Conservation (phyloP, 2,329 filamentous ascomycete species). For the Beauveria sp. region DNA sequence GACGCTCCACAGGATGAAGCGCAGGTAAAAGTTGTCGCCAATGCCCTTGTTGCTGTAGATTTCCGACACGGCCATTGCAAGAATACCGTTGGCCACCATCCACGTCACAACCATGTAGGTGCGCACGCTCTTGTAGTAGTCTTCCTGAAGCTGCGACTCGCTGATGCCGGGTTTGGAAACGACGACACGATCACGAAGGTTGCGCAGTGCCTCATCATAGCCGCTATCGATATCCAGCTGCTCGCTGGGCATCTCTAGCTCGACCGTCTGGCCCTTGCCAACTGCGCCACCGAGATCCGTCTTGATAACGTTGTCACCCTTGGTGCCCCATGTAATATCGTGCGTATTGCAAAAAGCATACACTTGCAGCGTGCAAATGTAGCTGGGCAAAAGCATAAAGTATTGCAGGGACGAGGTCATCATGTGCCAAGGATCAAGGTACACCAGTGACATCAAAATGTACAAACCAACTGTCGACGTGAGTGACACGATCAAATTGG, state of each 20-base stretch:
- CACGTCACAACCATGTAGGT: conserved; percentile 97
- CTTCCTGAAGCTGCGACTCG: conserved; percentile 85
- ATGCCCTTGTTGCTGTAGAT: conserved; percentile 67
- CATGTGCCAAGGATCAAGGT: conserved; percentile 99
- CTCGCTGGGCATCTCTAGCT: conserved; percentile 95
- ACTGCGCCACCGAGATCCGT: conserved; percentile 87
- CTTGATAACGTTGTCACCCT: conserved; percentile 91
- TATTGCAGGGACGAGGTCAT: conserved; percentile 88
- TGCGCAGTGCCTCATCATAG: conserved; percentile 93
- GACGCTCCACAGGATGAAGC: conserved; percentile 89
- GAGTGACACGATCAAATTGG: conserved; percentile 87
- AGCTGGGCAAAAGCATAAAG: conserved; percentile 82
- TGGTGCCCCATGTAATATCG: conserved; percentile 98
- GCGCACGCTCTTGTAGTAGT: conserved; percentile 95
- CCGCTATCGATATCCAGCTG: conserved; percentile 97
- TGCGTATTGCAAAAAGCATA: conserved; percentile 99
- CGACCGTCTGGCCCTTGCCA: conserved; percentile 71
- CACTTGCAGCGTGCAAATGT: conserved; percentile 95
- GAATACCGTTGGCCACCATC: conserved; percentile 86
- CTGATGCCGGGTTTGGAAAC: conserved; percentile 55
- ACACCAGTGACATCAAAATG: conserved; percentile 92
- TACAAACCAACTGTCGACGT: conserved; percentile 86
- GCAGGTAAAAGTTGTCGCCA: conserved; percentile 80
- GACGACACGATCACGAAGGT: conserved; percentile 86
- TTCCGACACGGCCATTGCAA: conserved; percentile 90